These are phyloP conservation scores for Amylocarpus encephaloides DNA, from an alignment of 2,329 filamentous ascomycete species.

Conservation along the genomic window DNA sequence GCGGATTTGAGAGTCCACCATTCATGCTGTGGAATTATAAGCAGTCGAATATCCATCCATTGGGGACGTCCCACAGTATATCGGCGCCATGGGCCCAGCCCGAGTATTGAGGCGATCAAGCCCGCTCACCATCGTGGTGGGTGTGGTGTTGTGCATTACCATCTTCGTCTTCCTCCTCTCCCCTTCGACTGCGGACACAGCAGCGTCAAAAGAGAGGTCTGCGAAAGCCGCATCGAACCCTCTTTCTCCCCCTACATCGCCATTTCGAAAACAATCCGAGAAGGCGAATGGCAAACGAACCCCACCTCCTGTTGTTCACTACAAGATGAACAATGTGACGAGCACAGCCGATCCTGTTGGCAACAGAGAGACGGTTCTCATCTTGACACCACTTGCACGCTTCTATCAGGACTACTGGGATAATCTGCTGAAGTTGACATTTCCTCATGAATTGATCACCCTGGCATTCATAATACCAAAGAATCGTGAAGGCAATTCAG, in stretches of 20 bases:
- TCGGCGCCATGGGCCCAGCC: conserved; percentile 48
- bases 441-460: conserved; percentile 91
- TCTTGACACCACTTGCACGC: conserved; percentile 85
- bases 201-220: conserved; percentile 43
- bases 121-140: conserved; percentile 68
- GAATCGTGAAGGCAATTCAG: conserved; percentile 83
- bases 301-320: conserved; percentile 83
- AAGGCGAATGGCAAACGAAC: conserved; percentile 47
- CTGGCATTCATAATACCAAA: conserved; percentile 95
- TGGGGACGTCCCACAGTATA: conserved; percentile 26
- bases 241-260: conserved; percentile 67
- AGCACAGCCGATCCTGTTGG: conserved; percentile 67
- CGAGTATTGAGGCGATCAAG: conserved; percentile 73
- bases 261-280: conserved; percentile 60
- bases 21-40: conserved; percentile 20
- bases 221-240: conserved; percentile 58
- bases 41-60: conserved; percentile 13
- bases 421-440: conserved; percentile 75
- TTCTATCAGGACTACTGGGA: conserved; percentile 97
- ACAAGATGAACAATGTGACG: conserved; percentile 92
- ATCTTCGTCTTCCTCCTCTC: conserved; percentile 59
- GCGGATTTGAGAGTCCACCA: conserved; percentile 6
- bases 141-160: conserved; percentile 64
- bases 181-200: conserved; percentile 42
- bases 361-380: conserved; percentile 79